Conservation (phyloP, 2,329 filamentous ascomycete genomes). For the Ceratocystiopsis brevicomis region DNA sequence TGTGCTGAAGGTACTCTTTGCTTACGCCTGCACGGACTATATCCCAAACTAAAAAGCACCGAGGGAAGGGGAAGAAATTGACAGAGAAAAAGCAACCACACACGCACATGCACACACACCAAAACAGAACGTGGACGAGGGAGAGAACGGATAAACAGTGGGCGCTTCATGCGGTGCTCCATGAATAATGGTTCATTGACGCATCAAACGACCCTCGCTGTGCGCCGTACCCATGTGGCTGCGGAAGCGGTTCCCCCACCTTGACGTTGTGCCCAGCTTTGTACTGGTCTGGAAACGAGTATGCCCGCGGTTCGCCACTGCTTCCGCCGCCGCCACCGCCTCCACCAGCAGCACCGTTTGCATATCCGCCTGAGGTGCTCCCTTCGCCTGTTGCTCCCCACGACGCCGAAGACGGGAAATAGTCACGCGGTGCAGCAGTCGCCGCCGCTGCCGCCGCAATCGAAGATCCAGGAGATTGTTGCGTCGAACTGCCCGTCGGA, state of each 20-base stretch:
- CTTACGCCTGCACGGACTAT: slow-evolving; percentile 2
- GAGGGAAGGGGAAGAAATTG: not conserved
- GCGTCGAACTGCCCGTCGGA: too few relatives aligned
- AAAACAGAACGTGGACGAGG: not conserved
- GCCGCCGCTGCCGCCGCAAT: slow-evolving; percentile 1
- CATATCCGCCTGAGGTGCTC: slow-evolving; percentile 25
- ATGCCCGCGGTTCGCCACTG: slow-evolving; percentile 23
- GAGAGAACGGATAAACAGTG: not conserved
- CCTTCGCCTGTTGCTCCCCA: slow-evolving; percentile 34
- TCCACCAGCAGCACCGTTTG: slow-evolving; percentile 12
- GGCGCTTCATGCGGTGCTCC: slow-evolving; percentile 24
- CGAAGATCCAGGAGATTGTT: too few relatives aligned
- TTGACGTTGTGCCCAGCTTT: slow-evolving; percentile 20
- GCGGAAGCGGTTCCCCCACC: slow-evolving; percentile 16
- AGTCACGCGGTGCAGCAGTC: slow-evolving; percentile 23
- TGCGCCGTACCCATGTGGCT: slow-evolving; percentile 22
- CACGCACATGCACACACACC: not conserved
- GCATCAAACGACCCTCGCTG: slow-evolving; percentile 26
- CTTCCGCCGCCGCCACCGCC: too few relatives aligned
- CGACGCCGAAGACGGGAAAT: slow-evolving; percentile 31
- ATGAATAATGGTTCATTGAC: slow-evolving; percentile 35
- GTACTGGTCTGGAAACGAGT: slow-evolving; percentile 31
- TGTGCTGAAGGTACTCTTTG: slow-evolving; percentile 9
- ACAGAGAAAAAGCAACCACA: slow-evolving; percentile 1
- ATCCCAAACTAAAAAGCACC: not conserved